Evolutionary conservation across 345 rosid genomes (phyloP), one percentile per base, ranked within the genome.

Genomic region (Lepidium sativum): DNA sequence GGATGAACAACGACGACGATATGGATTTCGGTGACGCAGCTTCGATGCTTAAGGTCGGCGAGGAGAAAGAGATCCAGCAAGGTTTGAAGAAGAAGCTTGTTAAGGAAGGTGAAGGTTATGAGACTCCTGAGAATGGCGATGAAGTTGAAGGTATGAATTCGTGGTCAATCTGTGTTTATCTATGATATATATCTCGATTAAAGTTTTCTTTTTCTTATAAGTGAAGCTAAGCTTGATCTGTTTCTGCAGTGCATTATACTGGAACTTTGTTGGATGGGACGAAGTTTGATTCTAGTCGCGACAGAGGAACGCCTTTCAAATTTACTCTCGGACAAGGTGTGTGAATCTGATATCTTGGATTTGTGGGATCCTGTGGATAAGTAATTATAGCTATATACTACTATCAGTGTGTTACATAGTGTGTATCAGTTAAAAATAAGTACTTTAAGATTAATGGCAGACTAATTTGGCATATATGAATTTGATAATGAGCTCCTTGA

Each of bases 281-380:
- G 1, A 70, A 84, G 77, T 95, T 95, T 44, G 99, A 95, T 81
- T 95, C 97, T 0, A 95, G 97, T 42, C 82, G 94, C 20, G 96
- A 85, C 25, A 81, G 91, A 15, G 94, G 87, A 8, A 78, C 88
- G 27, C 92, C 99, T 8, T 95, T 95, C 79, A 86, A 83, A 71
- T 95, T 95, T 87, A 81, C 86, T 21, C 96, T 95, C 35, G 97
- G 99, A 9, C 97, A 86, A 86, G 99, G 97, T 87, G 14, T 35
- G 55, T 32, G 39, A 20, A 4, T 39, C n/a, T 14, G 20, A 27
- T 31, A 60, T 53, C 3, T 54, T 14, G 48, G n/a, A n/a, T n/a
- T n/a, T n/a, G n/a, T n/a, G n/a, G n/a, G n/a, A n/a, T n/a, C 5
- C 31, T 27, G 29, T 25, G 29, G 29, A 25, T 1, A 25, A 25